Evolutionary conservation across 768 basidiomycete species (phyloP).

Genomic region (Xerocomellus chrysenteron): DNA sequence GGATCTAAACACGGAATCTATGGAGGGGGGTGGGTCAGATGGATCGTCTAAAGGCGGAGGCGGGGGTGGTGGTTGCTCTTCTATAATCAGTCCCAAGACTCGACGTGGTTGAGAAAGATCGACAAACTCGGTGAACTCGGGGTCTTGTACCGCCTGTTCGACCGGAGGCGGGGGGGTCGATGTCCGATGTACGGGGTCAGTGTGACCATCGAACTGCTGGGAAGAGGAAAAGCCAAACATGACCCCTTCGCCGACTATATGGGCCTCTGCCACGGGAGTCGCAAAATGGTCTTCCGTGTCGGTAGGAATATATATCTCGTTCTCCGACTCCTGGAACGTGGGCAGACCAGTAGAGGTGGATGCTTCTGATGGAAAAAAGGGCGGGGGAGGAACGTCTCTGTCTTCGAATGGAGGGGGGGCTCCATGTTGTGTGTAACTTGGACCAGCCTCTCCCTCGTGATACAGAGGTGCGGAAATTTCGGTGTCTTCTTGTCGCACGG

Average conservation of each 20-base stretch:
- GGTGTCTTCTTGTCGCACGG: slow-evolving; percentile 64
- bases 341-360: slow-evolving; percentile 63
- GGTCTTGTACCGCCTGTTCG: slow-evolving; percentile 71
- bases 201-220: slow-evolving; percentile 82
- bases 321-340: slow-evolving; percentile 79
- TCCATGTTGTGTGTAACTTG: slow-evolving; percentile 60
- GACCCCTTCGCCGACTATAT: slow-evolving; percentile 71
- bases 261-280: slow-evolving; percentile 30
- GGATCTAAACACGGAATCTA: slow-evolving; percentile 72
- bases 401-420: slow-evolving; percentile 88
- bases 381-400: slow-evolving; percentile 74
- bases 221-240: slow-evolving; percentile 70
- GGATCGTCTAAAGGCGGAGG: slow-evolving; percentile 85
- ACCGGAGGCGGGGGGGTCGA: slow-evolving; percentile 74
- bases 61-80: slow-evolving; percentile 65
- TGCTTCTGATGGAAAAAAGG: slow-evolving; percentile 51
- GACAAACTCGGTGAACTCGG: slow-evolving; percentile 65
- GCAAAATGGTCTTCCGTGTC: slow-evolving; percentile 38
- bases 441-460: slow-evolving; percentile 71
- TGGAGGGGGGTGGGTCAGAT: slow-evolving; percentile 84
- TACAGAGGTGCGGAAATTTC: slow-evolving; percentile 65
- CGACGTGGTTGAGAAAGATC: slow-evolving; percentile 58
- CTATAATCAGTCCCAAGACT: slow-evolving; percentile 57
- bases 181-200: slow-evolving; percentile 61
- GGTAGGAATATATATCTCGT: slow-evolving; percentile 65